Evolutionary conservation across 192 early-diverging fungal genomes (phyloP).

Genomic region (Jimgerdemannia flammicorona): DNA sequence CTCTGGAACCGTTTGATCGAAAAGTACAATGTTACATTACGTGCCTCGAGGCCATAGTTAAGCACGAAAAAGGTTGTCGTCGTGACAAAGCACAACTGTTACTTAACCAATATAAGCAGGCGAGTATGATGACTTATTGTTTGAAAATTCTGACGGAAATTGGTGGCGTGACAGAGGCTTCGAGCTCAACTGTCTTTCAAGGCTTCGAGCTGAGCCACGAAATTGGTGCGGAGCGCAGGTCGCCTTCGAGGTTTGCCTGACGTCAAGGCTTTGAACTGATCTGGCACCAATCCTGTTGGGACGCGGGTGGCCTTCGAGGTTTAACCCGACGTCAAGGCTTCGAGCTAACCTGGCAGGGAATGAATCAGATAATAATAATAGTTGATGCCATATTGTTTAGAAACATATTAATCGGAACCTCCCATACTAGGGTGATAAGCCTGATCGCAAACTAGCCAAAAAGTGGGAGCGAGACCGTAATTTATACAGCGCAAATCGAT

Average conservation of each 20-base stretch:
- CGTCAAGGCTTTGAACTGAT: conserved; percentile 9
- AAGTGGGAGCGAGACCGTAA: conserved; percentile 2
- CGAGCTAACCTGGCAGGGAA: conserved; percentile 6
- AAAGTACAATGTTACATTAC: neutral
- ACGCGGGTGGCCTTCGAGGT: conserved; percentile 6
- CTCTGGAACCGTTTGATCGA: neutral
- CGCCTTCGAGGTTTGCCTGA: conserved; percentile 7
- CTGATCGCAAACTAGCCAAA: conserved; percentile 10
- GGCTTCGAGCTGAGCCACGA: conserved; percentile 12
- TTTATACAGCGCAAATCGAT: neutral
- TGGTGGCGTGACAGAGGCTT: conserved; percentile 14
- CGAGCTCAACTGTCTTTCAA: conserved; percentile 13
- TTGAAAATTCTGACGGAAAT: neutral
- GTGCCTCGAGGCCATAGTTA: neutral
- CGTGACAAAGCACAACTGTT: neutral
- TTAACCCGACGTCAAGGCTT: neutral
- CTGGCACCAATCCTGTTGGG: conserved; percentile 6
- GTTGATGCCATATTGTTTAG: neutral
- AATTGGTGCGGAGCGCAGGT: conserved; percentile 13
- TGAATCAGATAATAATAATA: conserved; percentile 6
- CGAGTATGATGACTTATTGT: conserved; percentile 9
- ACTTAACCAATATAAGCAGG: conserved; percentile 10
- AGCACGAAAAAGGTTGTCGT: neutral
- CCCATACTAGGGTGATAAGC: conserved; percentile 1
- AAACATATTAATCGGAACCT: neutral